Conservation (phyloP, 1,139 yeast genomes). For the Williopsis jadinii region DNA sequence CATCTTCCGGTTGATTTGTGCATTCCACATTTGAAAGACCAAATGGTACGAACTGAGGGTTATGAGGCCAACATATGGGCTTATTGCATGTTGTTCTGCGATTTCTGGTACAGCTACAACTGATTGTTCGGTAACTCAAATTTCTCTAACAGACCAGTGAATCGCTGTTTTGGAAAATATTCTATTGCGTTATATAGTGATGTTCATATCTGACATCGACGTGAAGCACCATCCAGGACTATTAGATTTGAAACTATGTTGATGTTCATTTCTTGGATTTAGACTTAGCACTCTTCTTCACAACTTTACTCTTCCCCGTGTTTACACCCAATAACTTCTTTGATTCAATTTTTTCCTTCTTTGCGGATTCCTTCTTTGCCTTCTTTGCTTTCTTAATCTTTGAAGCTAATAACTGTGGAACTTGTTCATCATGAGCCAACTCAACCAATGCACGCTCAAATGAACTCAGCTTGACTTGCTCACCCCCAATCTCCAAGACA, state of each 20-base stretch:
- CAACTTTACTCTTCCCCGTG: constrained; percentile 2
- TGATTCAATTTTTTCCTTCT: constrained; percentile 3
- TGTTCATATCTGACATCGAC: too few relatives aligned
- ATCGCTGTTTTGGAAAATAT: too few relatives aligned
- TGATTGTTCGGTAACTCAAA: too few relatives aligned
- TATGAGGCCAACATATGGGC: too few relatives aligned
- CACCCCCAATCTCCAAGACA: constrained; percentile 25
- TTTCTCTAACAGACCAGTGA: too few relatives aligned
- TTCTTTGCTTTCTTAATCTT: constrained; percentile 30
- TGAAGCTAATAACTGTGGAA: constrained; percentile 30
- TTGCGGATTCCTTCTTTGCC: constrained; percentile 12
- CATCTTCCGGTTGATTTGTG: too few relatives aligned
- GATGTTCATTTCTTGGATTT: constrained; percentile 1
- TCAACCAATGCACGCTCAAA: constrained; percentile 78
- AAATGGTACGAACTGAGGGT: too few relatives aligned
- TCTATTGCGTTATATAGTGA: too few relatives aligned
- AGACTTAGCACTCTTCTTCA: not conserved
- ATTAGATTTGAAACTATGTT: not conserved
- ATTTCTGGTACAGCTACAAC: too few relatives aligned
- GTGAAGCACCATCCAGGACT: too few relatives aligned
- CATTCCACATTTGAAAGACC: too few relatives aligned
- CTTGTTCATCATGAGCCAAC: constrained; percentile 63
- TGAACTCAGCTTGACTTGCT: constrained; percentile 40
- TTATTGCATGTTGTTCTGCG: too few relatives aligned
- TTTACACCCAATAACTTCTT: constrained; percentile 9